phyloP scores from a whole-genome alignment of 805 yeast species.

The Ascoidea asiatica region DNA sequence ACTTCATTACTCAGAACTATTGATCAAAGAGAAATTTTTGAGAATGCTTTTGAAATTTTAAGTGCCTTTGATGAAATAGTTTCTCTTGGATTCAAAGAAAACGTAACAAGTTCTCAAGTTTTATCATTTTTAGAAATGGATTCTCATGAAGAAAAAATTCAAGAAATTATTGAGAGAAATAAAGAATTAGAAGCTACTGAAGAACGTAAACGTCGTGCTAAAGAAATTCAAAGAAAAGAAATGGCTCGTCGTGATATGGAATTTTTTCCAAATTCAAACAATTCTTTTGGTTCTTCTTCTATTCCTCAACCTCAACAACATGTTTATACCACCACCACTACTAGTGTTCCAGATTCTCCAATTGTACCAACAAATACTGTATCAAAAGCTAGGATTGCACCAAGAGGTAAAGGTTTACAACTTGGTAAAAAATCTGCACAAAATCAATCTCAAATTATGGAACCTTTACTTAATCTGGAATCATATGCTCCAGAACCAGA shows the following conservation, averaged over 20 bases:
- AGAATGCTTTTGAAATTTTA: conserved; percentile 76
- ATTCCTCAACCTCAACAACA: conserved; percentile 8
- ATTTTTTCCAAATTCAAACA: conserved; percentile 20
- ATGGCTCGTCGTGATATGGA: conserved; percentile 51
- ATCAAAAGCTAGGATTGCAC: conserved; percentile 19
- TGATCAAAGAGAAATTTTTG: conserved; percentile 74
- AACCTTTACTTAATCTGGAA: conserved; percentile 21
- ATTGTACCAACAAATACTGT: conserved; percentile 3
- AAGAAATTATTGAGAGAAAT: conserved; percentile 92
- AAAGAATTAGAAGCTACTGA: conserved; percentile 95
- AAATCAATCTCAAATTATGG: conserved; percentile 15
- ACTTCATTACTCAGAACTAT: conserved; percentile 56
- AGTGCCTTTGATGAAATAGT: conserved; percentile 92
- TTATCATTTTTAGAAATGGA: conserved; percentile 92
- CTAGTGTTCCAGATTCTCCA: conserved; percentile 15
- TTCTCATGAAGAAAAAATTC: conserved; percentile 96
- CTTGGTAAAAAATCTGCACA: conserved; percentile 42
- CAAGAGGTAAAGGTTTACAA: conserved; percentile 63
- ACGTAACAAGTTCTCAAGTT: conserved; percentile 68
- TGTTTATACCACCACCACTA: conserved; percentile 2
- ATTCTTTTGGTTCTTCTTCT: conserved; percentile 14
- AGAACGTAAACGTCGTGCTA: conserved; percentile 91
- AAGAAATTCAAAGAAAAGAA: conserved; percentile 74
- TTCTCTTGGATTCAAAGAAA: conserved; percentile 81
- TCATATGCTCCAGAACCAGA: conserved; percentile 19